Base-by-base conservation (phyloP, 331 rosid species). In the Acacia pycnantha region DNA sequence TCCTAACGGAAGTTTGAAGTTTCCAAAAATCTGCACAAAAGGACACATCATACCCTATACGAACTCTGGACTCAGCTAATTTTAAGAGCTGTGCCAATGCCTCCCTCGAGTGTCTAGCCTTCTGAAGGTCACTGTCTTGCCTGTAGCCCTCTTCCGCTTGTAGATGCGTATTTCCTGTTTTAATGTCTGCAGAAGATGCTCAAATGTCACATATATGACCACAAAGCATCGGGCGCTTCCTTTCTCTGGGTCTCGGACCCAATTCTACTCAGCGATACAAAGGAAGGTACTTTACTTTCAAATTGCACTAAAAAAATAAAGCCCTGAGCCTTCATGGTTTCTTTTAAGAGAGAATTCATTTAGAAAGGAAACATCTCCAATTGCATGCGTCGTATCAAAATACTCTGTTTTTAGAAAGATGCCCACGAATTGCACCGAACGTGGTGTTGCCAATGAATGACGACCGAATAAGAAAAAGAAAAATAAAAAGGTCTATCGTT, bases 1-100 rank as follows among this genome's bases (percentile, higher is more conserved):
- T 82, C 78, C 48, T 3, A 70, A 14, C 35, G 75, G 46, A 22
- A 75, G 41, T 27, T 75, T 26, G 47, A 79, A 21, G 21, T 56
- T 72, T 82, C 46, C 46, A 72, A 50, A 27, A 41, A 22, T 79
- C 31, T 4, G 33, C 41, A 4, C 18, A 41, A 22, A 73, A 68
- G 76, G 77, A 82, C 80, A 62, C 70, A 70, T 70, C 84, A 70
- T 64, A 92, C 97, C 98, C 90, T 67, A 86, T 37, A 11, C 80
- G 85, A 74, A 93, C 78, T 84, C 89, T 88, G 13, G 89, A 91
- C 62, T 88, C 90, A 73, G 89, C 91, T 84, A 86, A 74, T 68
- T 85, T 86, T 15, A 87, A 88, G 82, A 95, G 94, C 82, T 85
- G 93, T n/a, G 84, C 74, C 80, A 93, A 77, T 73, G 92, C 91